phyloP scores from a whole-genome alignment of 1,284 basidiomycete genomes.

The Tausonia pullulans region DNA sequence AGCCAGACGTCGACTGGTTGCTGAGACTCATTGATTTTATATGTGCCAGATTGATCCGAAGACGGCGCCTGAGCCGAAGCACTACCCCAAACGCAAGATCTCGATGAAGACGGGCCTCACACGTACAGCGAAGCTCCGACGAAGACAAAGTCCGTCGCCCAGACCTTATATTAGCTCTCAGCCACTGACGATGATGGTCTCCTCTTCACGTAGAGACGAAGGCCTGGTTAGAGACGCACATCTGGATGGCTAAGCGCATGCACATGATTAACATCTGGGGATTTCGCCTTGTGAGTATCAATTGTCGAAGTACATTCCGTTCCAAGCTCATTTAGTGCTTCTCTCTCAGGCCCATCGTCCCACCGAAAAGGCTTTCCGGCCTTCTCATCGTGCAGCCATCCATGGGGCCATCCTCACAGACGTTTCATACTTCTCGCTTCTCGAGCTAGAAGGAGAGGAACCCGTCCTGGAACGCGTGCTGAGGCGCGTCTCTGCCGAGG shows the following conservation, averaged over 20 bases:
- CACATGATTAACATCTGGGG: constrained; percentile 85
- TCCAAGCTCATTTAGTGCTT: background rate
- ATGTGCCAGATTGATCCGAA: constrained; percentile 59
- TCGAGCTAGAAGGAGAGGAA: constrained; percentile 59
- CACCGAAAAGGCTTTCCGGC: constrained; percentile 77
- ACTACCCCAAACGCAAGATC: constrained; percentile 39
- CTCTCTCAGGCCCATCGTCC: constrained; percentile 54
- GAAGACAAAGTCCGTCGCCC: constrained; percentile 24
- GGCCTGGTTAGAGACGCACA: constrained; percentile 80
- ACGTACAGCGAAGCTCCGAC: constrained; percentile 26
- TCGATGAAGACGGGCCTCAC: constrained; percentile 41
- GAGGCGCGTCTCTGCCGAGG: constrained; percentile 26
- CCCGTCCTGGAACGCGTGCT: constrained; percentile 45
- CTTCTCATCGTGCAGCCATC: constrained; percentile 72
- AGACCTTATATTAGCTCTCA: background rate
- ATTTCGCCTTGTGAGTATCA: constrained; percentile 54
- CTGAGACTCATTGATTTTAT: background rate
- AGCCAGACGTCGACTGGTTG: background rate
- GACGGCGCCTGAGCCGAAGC: constrained; percentile 45
- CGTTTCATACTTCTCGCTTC: constrained; percentile 64
- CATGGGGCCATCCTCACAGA: constrained; percentile 78
- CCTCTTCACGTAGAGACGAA: constrained; percentile 49
- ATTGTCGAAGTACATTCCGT: background rate
- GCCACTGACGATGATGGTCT: constrained; percentile 8
- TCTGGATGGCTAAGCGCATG: constrained; percentile 92